A percentile compares a stretch with the other conserved stretches of the same genome.
Conservation (phyloP, 2,329 filamentous ascomycete genomes). For the Coleophoma eucalyptorum region DNA sequence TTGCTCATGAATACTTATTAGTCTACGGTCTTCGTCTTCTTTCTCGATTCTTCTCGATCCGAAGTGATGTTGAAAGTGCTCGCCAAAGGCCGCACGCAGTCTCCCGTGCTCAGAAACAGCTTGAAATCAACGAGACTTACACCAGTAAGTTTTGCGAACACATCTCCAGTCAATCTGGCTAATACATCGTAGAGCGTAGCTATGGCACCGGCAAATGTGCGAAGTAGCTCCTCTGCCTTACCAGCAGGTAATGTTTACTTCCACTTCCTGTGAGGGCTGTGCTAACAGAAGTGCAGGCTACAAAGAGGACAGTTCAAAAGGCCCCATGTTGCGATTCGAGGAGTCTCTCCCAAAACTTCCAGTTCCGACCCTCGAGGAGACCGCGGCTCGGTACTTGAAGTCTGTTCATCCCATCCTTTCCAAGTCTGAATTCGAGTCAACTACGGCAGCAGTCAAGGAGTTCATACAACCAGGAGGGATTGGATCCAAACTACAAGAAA, state of each 20-base stretch:
- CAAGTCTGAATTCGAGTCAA: slow-evolving; percentile 63
- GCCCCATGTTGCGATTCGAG: slow-evolving; percentile 79
- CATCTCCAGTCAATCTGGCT: slow-evolving; percentile 4
- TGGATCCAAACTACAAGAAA: slow-evolving; percentile 82
- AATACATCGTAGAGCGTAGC: slow-evolving; percentile 13
- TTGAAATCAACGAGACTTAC: slow-evolving; percentile 19
- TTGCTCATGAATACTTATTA: slow-evolving; percentile 5
- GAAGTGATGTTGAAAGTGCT: slow-evolving; percentile 30
- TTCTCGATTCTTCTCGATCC: slow-evolving; percentile 5
- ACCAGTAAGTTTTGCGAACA: slow-evolving; percentile 15
- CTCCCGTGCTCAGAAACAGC: slow-evolving; percentile 24
- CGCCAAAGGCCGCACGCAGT: slow-evolving; percentile 24
- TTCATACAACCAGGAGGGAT: slow-evolving; percentile 85
- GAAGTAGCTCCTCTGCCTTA: slow-evolving; percentile 53
- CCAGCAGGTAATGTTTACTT: slow-evolving; percentile 39
- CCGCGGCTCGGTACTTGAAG: slow-evolving; percentile 75
- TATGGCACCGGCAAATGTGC: slow-evolving; percentile 50
- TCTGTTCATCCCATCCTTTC: slow-evolving; percentile 72
- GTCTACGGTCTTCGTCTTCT: slow-evolving; percentile 2
- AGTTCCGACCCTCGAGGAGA: slow-evolving; percentile 80
- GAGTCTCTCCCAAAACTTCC: slow-evolving; percentile 79
- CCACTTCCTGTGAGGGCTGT: slow-evolving; percentile 6
- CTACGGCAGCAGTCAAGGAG: slow-evolving; percentile 79
- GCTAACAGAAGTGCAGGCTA: slow-evolving; percentile 52
- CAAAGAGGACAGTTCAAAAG: slow-evolving; percentile 74